A percentile compares a stretch with the other conserved stretches of the same genome.
phyloP scores from a whole-genome alignment of 345 rosid species.

The Gossypium arboreum region DNA sequence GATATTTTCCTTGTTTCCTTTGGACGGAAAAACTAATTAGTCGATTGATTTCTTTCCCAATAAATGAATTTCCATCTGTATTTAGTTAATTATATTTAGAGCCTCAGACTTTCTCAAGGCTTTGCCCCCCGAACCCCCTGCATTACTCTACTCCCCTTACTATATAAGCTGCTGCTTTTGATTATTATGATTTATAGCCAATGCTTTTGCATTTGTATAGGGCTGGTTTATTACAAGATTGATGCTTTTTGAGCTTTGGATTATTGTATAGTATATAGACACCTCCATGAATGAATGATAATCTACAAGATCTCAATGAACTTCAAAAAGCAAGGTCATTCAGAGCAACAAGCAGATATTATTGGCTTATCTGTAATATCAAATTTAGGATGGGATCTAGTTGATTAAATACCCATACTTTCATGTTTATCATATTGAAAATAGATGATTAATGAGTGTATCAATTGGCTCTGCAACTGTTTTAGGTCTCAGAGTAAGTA shows the following conservation, averaged over 20 bases:
- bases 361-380: no score
- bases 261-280: not conserved
- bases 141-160: not conserved
- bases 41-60: not conserved
- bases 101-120: not conserved
- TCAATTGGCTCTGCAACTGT: no score
- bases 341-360: no score
- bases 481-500: no score
- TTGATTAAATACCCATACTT: no score
- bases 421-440: no score
- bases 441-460: no score
- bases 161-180: not conserved
- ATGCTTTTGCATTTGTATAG: not conserved
- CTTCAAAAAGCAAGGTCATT: no score
- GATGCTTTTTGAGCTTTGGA: not conserved
- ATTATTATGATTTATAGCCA: not conserved
- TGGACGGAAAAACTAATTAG: conserved; percentile 3
- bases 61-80: not conserved
- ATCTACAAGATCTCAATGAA: no score
- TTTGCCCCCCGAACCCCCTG: not conserved
- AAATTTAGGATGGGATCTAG: no score
- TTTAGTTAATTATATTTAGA: not conserved
- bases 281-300: no score
- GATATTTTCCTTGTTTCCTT: conserved; percentile 5
- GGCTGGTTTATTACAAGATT: not conserved